Percentiles rank a stretch among this genome's conserved stretches.
Conservation (phyloP, 164 flowering plant genomes). For the Euptelea pleiosperma region DNA sequence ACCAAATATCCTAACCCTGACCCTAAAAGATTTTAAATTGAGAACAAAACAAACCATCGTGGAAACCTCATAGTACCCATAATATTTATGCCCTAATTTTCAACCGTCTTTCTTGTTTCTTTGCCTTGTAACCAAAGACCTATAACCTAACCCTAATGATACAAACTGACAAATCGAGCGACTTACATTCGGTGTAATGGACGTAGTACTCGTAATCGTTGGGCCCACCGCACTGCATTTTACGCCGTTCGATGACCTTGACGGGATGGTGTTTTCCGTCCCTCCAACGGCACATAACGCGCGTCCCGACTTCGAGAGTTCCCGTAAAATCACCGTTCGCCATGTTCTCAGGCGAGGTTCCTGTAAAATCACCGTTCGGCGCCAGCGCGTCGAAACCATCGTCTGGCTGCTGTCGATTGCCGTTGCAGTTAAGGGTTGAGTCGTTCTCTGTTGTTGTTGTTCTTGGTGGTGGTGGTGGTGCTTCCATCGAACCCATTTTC, state of each 20-base stretch:
- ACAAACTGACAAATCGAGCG: not conserved
- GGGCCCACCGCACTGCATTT: slow-evolving; percentile 27
- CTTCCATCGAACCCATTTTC: slow-evolving; percentile 49
- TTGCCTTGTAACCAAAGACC: not conserved
- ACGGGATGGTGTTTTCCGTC: slow-evolving; percentile 87
- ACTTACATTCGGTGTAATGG: slow-evolving; percentile 92
- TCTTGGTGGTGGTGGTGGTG: too few relatives aligned
- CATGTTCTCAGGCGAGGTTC: slow-evolving; percentile 11
- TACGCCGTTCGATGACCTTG: slow-evolving; percentile 90
- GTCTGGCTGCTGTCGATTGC: slow-evolving; percentile 16
- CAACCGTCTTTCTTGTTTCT: not conserved
- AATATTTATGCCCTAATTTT: too few relatives aligned
- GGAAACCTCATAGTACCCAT: too few relatives aligned
- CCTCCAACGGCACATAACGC: slow-evolving; percentile 96
- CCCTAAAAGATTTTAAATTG: too few relatives aligned
- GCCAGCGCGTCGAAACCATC: slow-evolving; percentile 11
- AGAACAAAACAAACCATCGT: too few relatives aligned
- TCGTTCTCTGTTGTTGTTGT: slow-evolving; percentile 34
- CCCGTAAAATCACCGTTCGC: too few relatives aligned
- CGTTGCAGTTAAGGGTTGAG: slow-evolving; percentile 23
- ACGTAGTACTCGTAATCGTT: slow-evolving; percentile 92
- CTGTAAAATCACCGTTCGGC: slow-evolving; percentile 7
- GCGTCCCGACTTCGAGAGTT: slow-evolving; percentile 85
- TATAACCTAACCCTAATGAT: not conserved
- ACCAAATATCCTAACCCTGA: slow-evolving; percentile 18